These are phyloP conservation scores for Gyromitra esculenta DNA, from an alignment of 2,329 filamentous ascomycete genomes.

Conservation along the genomic window DNA sequence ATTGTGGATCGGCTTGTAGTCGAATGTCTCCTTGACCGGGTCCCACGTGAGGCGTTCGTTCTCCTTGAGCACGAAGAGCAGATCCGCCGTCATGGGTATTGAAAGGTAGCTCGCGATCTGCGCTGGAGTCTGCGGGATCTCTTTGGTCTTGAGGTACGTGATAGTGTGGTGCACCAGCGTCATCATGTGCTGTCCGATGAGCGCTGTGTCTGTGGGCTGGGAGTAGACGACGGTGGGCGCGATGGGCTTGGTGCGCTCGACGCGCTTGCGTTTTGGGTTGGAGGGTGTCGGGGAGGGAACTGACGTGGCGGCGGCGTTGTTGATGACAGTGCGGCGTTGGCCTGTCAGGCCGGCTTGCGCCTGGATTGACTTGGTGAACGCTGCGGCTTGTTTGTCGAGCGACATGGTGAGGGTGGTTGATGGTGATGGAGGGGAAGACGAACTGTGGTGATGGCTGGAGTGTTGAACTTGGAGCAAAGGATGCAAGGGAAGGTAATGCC, in stretches of 20 bases:
- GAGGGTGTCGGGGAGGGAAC: constrained; percentile 13
- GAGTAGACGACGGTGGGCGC: constrained; percentile 72
- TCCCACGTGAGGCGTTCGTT: constrained; percentile 69
- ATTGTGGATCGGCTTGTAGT: constrained; percentile 83
- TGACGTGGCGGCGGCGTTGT: constrained; percentile 4
- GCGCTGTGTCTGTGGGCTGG: constrained; percentile 78
- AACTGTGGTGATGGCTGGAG: constrained; percentile 7
- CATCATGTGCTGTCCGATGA: constrained; percentile 77
- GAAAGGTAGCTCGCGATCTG: constrained; percentile 76
- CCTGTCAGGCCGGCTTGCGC: constrained; percentile 45
- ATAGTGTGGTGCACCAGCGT: constrained; percentile 89
- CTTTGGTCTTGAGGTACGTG: constrained; percentile 79
- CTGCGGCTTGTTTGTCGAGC: constrained; percentile 53
- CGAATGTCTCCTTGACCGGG: constrained; percentile 77
- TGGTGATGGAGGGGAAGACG: background rate
- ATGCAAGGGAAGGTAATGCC: background rate
- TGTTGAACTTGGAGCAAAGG: constrained; percentile 10
- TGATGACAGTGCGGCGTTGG: constrained; percentile 34
- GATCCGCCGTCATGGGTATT: constrained; percentile 81
- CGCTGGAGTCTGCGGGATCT: constrained; percentile 62
- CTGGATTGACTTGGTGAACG: constrained; percentile 50
- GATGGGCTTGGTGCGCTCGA: constrained; percentile 60
- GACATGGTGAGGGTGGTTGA: constrained; percentile 46
- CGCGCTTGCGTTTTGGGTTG: constrained; percentile 66
- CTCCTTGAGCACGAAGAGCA: constrained; percentile 71